A percentile compares a stretch with the other conserved stretches of the same genome.
These are phyloP conservation scores for Urtica urens DNA, from an alignment of 306 rosid species.

Conservation along the genomic window DNA sequence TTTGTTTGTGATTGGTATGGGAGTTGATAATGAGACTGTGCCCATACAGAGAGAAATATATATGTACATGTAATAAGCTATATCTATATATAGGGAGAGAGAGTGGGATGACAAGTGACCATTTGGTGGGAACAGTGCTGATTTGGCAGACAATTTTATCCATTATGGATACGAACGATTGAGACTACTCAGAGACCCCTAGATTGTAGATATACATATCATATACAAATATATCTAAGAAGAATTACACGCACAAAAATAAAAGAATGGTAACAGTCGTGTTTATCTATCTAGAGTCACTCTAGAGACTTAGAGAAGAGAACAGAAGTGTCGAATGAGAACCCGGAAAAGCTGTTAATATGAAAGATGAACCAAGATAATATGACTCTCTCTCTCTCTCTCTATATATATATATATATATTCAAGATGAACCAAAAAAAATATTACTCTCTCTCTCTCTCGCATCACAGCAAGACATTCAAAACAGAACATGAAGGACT, in stretches of 20 bases:
- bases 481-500: no score
- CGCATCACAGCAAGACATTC: no score
- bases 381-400: not conserved
- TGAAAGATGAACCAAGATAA: not conserved
- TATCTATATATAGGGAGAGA: no score
- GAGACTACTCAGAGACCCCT: not conserved
- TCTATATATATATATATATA: no score
- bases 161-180: constrained; percentile 1
- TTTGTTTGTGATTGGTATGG: constrained; percentile 5
- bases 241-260: no score
- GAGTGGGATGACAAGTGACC: constrained; percentile 1
- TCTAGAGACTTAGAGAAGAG: no score
- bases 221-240: no score
- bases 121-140: constrained; percentile 2
- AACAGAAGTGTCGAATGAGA: constrained; percentile 1
- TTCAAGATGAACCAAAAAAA: no score
- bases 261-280: not conserved
- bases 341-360: not conserved
- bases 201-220: no score
- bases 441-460: no score
- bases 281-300: no score
- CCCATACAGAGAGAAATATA: constrained; percentile 8
- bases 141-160: constrained; percentile 10
- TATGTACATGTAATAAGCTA: no score
- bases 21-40: constrained; percentile 2